Conservation (phyloP, 345 rosid genomes). For the Brassica incana region DNA sequence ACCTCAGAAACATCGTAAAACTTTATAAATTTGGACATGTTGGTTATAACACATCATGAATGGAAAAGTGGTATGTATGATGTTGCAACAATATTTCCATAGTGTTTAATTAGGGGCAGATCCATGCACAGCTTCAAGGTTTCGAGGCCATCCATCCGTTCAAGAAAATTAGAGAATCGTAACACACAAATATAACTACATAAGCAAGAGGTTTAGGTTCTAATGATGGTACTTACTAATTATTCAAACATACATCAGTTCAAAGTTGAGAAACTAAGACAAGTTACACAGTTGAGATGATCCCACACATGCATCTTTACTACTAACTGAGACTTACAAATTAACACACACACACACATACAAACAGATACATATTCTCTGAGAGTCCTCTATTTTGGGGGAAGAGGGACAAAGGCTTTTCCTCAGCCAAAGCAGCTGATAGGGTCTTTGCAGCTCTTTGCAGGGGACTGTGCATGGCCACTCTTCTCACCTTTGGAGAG, state of each 20-base stretch:
- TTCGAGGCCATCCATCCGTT: neutral
- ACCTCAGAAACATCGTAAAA: neutral
- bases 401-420: neutral
- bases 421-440: conserved; percentile 83
- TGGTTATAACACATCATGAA: neutral
- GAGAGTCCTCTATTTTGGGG: neutral
- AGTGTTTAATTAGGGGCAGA: neutral
- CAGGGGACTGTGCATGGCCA: conserved; percentile 72
- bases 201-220: neutral
- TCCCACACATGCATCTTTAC: no score
- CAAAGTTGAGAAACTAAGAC: no score
- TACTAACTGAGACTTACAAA: no score
- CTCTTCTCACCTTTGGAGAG: conserved; percentile 85
- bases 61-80: neutral
- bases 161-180: neutral
- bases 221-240: neutral
- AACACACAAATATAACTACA: neutral
- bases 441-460: conserved; percentile 85
- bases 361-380: neutral
- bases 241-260: neutral
- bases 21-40: neutral
- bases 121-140: neutral
- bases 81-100: neutral
- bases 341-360: neutral
- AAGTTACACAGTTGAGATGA: no score